phyloP scores from a whole-genome alignment of 208 protist species.

The Leishmania lainsoni region DNA sequence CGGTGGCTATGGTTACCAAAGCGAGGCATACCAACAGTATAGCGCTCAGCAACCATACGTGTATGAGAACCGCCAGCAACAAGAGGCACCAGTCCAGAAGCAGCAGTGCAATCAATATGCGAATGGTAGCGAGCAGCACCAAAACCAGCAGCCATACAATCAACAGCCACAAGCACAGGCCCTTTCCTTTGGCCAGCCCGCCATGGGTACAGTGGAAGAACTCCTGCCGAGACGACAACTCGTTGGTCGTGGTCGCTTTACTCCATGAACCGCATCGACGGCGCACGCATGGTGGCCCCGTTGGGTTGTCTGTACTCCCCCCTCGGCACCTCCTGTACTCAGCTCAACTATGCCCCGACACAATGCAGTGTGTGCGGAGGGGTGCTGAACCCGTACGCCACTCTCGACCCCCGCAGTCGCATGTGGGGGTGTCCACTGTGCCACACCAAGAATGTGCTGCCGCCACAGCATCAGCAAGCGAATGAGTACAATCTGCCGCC shows the following conservation, averaged over 20 bases:
- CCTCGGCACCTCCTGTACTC: slow-evolving; percentile 82
- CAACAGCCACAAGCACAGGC: slow-evolving; percentile 35
- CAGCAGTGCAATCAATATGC: slow-evolving; percentile 32
- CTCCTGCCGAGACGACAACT: slow-evolving; percentile 22
- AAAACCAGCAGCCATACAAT: slow-evolving; percentile 29
- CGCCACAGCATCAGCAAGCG: slow-evolving; percentile 94
- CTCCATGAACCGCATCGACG: slow-evolving; percentile 95
- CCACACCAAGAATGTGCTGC: slow-evolving; percentile 93
- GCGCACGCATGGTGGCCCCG: slow-evolving; percentile 94
- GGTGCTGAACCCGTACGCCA: slow-evolving; percentile 95
- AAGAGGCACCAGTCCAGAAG: slow-evolving; percentile 12
- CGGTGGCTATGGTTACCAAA: slow-evolving; percentile 22
- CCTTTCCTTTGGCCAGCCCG: slow-evolving; percentile 13
- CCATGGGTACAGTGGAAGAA: slow-evolving; percentile 29
- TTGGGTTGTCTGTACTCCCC: slow-evolving; percentile 97
- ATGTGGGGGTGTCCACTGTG: slow-evolving; percentile 97
- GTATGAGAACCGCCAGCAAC: slow-evolving; percentile 16
- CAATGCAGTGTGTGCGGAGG: slow-evolving; percentile 91
- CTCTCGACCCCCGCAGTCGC: slow-evolving; percentile 59
- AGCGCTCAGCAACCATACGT: slow-evolving; percentile 9
- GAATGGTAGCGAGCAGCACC: slow-evolving; percentile 11
- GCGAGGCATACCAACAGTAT: slow-evolving; percentile 33
- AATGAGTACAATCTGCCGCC: slow-evolving; percentile 66
- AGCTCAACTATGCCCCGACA: slow-evolving; percentile 95
- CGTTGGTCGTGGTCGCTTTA: slow-evolving; percentile 97